Evolutionary conservation across 805 yeast species (phyloP), one percentile per base, ranked within the genome.

Genomic region (Phaffomyces thermotolerans): DNA sequence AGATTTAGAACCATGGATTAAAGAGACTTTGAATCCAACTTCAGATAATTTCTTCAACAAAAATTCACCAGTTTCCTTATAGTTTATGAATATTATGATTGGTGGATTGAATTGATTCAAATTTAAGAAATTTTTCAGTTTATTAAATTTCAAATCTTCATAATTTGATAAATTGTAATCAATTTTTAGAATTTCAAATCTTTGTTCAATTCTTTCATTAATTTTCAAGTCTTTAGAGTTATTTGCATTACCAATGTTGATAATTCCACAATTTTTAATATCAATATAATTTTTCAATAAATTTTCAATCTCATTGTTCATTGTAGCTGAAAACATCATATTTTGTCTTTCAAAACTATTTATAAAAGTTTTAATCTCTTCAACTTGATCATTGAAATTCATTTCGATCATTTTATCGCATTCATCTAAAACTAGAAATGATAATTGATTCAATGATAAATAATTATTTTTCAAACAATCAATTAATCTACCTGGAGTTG

Each of bases 351-450:
- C 66, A 38, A 44, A 62, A 1, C 87, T 31, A 4, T 38, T 83
- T n/a, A 86, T 66, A 32, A 66, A 66, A 4, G 66, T 68, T 41
- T 84, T 60, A 14, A 91, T 78, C 35, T 72, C 69, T 20, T 72
- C 74, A 38, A 91, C 75, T 56, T 88, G 88, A 30, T 76, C 83
- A 59, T 88, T 96, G 60, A 91, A 91, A 4, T 97, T 97, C 77
- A 91, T 74, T 60, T 89, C 96, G 36, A 91, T 80, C 98, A 91
- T 91, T 52, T 90, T 71, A 62, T 91, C 99, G 2, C 96, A 96
- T 64, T 91, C 99, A 66, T 91, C 99, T 68, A 90, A 71, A 2
- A 86, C 81, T 20, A 91, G 64, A 48, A 79, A 83, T 48, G 72
- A 72, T 48, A 95, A 77, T 46, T 77, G 76, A 34, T 66, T 67